Evolutionary conservation across 2,329 filamentous ascomycete species (phyloP).

Genomic region (Penicillium aurantiogriseum): DNA sequence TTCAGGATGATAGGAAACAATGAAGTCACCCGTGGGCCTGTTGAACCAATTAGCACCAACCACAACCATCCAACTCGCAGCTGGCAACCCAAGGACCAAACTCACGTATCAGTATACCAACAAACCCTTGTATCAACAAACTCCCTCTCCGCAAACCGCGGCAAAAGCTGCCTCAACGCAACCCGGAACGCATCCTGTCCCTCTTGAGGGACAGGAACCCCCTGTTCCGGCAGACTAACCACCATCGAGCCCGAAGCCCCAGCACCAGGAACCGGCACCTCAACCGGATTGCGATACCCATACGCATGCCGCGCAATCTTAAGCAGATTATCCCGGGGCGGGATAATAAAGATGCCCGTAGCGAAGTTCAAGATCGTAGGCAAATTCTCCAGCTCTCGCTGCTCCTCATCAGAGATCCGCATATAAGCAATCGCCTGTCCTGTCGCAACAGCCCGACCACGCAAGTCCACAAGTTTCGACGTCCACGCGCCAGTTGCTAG

Average conservation of each 20-base stretch:
- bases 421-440: constrained; percentile 81
- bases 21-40: constrained; percentile 64
- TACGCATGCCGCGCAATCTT: constrained; percentile 70
- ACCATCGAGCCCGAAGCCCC: constrained; percentile 27
- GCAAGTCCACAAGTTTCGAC: constrained; percentile 70
- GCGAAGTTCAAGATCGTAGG: constrained; percentile 60
- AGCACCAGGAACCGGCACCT: constrained; percentile 30
- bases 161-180: constrained; percentile 61
- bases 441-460: constrained; percentile 73
- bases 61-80: background rate
- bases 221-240: constrained; percentile 42
- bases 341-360: constrained; percentile 56
- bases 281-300: constrained; percentile 57
- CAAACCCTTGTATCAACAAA: constrained; percentile 65
- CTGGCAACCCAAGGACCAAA: background rate
- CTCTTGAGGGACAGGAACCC: constrained; percentile 49
- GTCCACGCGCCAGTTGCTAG: constrained; percentile 89
- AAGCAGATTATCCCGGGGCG: constrained; percentile 55
- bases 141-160: constrained; percentile 58
- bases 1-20: constrained; percentile 67
- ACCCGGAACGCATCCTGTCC: constrained; percentile 61
- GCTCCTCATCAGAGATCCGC: constrained; percentile 68
- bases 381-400: constrained; percentile 60
- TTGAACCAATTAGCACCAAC: background rate
- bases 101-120: constrained; percentile 72